A percentile compares a stretch with the other conserved stretches of the same genome.
These are phyloP conservation scores for Croton setiger DNA, from an alignment of 441 rosid genomes.

Conservation along the genomic window DNA sequence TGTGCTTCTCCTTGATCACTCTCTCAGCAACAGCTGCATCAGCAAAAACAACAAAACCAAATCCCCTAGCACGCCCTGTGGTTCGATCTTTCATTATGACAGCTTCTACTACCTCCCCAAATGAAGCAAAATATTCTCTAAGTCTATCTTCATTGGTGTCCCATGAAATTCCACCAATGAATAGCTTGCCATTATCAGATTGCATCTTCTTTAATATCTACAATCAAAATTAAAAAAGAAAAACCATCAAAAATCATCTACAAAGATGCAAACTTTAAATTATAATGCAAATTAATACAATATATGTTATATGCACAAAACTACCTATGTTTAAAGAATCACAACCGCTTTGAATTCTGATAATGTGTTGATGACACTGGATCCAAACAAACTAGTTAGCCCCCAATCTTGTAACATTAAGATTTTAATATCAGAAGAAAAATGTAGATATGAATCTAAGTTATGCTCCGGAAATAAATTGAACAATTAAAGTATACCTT, in stretches of 20 bases:
- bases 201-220: constrained; percentile 45
- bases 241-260: constrained; percentile 16
- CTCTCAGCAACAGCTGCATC: constrained; percentile 87
- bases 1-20: constrained; percentile 79
- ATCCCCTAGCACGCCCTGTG: constrained; percentile 99
- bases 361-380: constrained; percentile 15
- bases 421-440: background rate
- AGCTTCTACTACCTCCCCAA: constrained; percentile 92
- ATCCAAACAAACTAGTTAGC: constrained; percentile 26
- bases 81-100: constrained; percentile 98
- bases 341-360: constrained; percentile 11
- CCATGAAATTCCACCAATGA: constrained; percentile 99
- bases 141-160: constrained; percentile 93
- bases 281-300: background rate
- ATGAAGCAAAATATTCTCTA: constrained; percentile 76
- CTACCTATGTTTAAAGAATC: constrained; percentile 1
- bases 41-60: constrained; percentile 91
- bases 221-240: constrained; percentile 4
- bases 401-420: background rate
- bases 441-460: constrained; percentile 15
- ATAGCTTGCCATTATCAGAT: constrained; percentile 86
- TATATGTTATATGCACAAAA: background rate
- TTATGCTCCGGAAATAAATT: constrained; percentile 12
- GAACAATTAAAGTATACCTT: constrained; percentile 31
- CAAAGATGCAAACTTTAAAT: background rate